Evolutionary conservation across 2,329 filamentous ascomycete species (phyloP), one percentile per base, ranked within the genome.

Genomic region (Alternaria hordeiaustralica): DNA sequence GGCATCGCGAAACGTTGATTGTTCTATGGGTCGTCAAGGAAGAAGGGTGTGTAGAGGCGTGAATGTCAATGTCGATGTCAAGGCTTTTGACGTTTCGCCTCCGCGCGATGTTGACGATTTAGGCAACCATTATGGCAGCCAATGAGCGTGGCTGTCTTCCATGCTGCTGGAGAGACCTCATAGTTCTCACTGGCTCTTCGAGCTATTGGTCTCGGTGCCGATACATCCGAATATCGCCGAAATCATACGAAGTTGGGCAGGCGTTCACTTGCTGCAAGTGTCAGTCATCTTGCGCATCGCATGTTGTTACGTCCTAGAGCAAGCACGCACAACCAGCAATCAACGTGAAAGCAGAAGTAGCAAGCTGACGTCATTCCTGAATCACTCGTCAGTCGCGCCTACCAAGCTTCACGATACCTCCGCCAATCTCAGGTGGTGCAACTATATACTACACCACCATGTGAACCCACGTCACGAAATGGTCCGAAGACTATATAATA

Each of bases 381-480:
- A 10, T 3, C 33, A 41, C 15, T 41, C 33, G 15, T n/a, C 8
- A n/a, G 36, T 41, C 36, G 36, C 36, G n/a, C 36, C 36, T 18
- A 41, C 36, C 15, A 1, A 41, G 36, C n/a, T 18, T 18, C 36
- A 41, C n/a, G n/a, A 41, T 41, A 18, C 36, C n/a, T 41, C 5
- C 2, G n/a, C 36, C 36, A 41, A 41, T 2, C 0, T 41, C 15
- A 0, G 0, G 4, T 41, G 2, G 33, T 41, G 1, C 0, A 1
- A 6, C 15, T 41, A 41, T 41, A 41, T 41, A 41, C n/a, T 18
- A 41, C 5, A 41, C 15, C 36, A 41, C 36, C 36, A 18, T 41
- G 15, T 41, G 36, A 41, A 41, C n/a, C 0, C 36, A 41, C n/a
- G 3, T 6, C 36, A 41, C 36, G 2, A 41, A 2, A 18, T 18